Evolutionary conservation across 129 eudicot species (phyloP), one percentile per base, ranked within the genome.

Genomic region (Apium graveolens): DNA sequence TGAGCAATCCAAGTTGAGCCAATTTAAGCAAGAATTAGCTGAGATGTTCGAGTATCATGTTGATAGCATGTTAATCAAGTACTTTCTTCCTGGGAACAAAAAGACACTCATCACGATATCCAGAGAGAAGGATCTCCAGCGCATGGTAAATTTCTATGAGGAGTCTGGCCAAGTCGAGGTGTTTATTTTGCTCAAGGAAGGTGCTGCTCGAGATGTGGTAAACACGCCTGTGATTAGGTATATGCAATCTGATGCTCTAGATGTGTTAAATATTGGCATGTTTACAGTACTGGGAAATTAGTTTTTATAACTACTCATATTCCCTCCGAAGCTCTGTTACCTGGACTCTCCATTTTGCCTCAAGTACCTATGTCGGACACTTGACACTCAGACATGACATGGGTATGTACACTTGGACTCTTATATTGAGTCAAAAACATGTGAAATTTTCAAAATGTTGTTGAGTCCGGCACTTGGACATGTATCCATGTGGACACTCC

Each of bases 121-220:
- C 39, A 77, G 66, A 77, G 80, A 60, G n/a, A 77, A 77, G 80
- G 80, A 77, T 68, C 66, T 77, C 51, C 65, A 77, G n/a, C 80
- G 80, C 49, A 77, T 77, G 80, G 80, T 77, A 9, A 77, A 77
- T 70, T 77, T 77, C 51, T 77, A 24, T 26, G 80, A 57, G 34
- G 80, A 77, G 39, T 55, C 49, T 57, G 73, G 66, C 38, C 80
- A 77, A 60, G 80, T 77, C 34, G 80, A 77, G 72, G 71, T 77
- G 49, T 77, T 77, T 77, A 37, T 77, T 39, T 55, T 57, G 71
- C n/a, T 21, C 3, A 70, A 57, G 70, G 71, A 21, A 51, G 73
- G 27, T 77, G 70, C 51, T 77, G 51, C 80, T n/a, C 80, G 11
- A 77, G 65, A 77, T 57, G 71, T 77, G 11, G 63, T 70, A 55